phyloP scores from a whole-genome alignment of 805 yeast species.

The Suhomyces sp. region DNA sequence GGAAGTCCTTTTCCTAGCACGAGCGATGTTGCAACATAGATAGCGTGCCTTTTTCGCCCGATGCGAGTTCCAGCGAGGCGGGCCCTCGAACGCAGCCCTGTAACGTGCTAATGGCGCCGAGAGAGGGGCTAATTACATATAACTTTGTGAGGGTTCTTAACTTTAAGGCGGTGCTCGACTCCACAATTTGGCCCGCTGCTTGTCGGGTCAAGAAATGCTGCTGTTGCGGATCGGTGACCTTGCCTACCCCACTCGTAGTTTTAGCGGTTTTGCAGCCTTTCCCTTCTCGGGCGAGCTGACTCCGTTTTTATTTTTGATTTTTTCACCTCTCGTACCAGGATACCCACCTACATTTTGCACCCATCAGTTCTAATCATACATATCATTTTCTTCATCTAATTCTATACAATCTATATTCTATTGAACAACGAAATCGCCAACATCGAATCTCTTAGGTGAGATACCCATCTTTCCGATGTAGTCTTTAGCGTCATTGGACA shows the following conservation, averaged over 20 bases:
- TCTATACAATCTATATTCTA: slow-evolving; percentile 4
- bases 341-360: not conserved
- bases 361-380: not conserved
- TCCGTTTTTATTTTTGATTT: not conserved
- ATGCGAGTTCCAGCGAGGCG: not conserved
- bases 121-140: not conserved
- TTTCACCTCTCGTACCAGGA: not conserved
- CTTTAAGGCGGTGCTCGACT: not conserved
- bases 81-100: not conserved
- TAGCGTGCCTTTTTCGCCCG: not conserved
- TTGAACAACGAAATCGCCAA: slow-evolving; percentile 17
- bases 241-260: not conserved
- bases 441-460: slow-evolving; percentile 17
- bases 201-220: not conserved
- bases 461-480: slow-evolving; percentile 66
- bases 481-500: slow-evolving; percentile 50
- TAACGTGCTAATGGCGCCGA: not conserved
- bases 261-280: not conserved
- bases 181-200: not conserved
- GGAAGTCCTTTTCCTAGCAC: not conserved
- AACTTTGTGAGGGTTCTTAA: not conserved
- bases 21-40: not conserved
- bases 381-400: not conserved
- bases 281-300: not conserved
- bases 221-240: not conserved